Evolutionary conservation across 2,329 filamentous ascomycete genomes (phyloP).

Genomic region (Epichloe hybrida): DNA sequence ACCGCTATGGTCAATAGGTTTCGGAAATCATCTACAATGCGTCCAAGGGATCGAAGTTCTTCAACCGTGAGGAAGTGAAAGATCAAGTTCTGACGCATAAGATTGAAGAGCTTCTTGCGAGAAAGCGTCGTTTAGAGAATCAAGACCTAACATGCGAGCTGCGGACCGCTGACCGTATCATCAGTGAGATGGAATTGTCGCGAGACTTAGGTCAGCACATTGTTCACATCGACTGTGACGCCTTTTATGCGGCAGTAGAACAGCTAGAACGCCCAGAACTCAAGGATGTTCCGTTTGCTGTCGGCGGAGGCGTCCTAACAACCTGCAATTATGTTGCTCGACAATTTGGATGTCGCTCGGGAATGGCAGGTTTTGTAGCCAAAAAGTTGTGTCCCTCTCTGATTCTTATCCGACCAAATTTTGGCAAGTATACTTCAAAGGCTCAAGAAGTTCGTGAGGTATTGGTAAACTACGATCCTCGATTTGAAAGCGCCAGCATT

Average conservation of each 20-base stretch:
- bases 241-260: conserved; percentile 93
- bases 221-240: conserved; percentile 92
- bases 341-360: conserved; percentile 79
- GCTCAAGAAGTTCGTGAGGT: conserved; percentile 76
- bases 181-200: conserved; percentile 62
- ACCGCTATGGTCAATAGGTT: conserved; percentile 37
- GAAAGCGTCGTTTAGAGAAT: conserved; percentile 62
- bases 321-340: conserved; percentile 80
- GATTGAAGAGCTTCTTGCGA: conserved; percentile 64
- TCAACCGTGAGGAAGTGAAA: conserved; percentile 74
- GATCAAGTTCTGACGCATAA: conserved; percentile 76
- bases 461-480: conserved; percentile 72
- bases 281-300: conserved; percentile 76
- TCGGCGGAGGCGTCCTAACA: conserved; percentile 55
- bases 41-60: conserved; percentile 92
- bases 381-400: conserved; percentile 85
- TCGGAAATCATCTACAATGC: conserved; percentile 95
- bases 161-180: conserved; percentile 66
- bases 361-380: conserved; percentile 93
- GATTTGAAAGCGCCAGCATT: conserved; percentile 87
- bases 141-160: conserved; percentile 61
- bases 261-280: conserved; percentile 73
- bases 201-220: conserved; percentile 75
- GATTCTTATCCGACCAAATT: conserved; percentile 71
- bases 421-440: conserved; percentile 82